Evolutionary conservation across 345 rosid species (phyloP), one percentile per base, ranked within the genome.

Genomic region (Eucalyptus marginata): DNA sequence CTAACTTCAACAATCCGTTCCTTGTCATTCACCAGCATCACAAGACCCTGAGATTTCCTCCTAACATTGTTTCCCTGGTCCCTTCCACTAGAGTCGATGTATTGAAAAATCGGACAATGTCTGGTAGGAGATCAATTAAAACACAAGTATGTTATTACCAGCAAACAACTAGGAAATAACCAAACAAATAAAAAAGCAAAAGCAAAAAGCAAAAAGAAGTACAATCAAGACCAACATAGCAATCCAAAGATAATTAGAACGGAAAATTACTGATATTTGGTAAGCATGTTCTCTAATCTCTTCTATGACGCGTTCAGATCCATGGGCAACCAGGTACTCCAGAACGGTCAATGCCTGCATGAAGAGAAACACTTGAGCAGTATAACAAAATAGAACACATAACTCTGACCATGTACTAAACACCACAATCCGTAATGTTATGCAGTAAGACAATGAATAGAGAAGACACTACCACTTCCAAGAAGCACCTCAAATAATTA

Each of bases 21-120:
- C 90, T 98, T 98, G 94, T 98, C 99, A 92, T 96, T 97, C 89
- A 95, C 99, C 92, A 98, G 93, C 86, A 92, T 93, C 86, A 98
- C 98, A 89, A 98, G 98, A 92, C 94, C 89, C 94, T 98, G 99
- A 86, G 99, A 97, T 91, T 97, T 98, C 95, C 93, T 98, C 90
- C 99, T 94, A 87, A 98, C 98, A 93, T 97, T 98, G 94, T 89
- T 96, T 87, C 99, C 99, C 92, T 98, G 99, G 91, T 98, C 99
- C 93, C 95, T 95, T 91, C 99, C 99, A 89, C 94, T 93, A 81
- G 99, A 98, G 93, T 97, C 99, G 86, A 96, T 95, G 89, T 98
- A 98, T 88, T 96, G 99, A 91, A 98, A n/a, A 98, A 84, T 93
- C 92, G 12, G 99, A 93, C 95, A 98, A 91, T 14, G 96, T 93